A percentile compares a stretch with the other conserved stretches of the same genome.
These are phyloP conservation scores for Crithidia acanthocephali DNA, from an alignment of 208 protist species.

Conservation along the genomic window DNA sequence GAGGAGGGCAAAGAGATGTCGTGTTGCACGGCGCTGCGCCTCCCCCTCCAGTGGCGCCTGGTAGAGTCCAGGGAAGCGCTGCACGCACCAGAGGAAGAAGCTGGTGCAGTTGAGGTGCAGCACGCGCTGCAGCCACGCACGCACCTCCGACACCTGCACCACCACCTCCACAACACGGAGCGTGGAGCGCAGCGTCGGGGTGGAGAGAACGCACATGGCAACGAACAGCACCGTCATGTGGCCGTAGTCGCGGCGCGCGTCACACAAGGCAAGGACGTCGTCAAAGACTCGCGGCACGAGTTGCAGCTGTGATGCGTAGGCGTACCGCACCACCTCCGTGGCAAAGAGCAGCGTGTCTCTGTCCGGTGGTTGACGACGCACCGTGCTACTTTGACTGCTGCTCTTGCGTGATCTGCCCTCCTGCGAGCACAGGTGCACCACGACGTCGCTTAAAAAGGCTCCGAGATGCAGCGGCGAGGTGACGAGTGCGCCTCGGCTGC, in stretches of 20 bases:
- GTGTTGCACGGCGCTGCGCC: conserved; percentile 14
- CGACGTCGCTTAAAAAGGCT: conserved; percentile 82
- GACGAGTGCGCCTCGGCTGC: conserved; percentile 37
- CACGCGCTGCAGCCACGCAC: conserved; percentile 22
- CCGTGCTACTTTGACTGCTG: background rate
- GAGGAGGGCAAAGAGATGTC: conserved; percentile 12
- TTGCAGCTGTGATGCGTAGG: conserved; percentile 46
- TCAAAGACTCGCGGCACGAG: conserved; percentile 68
- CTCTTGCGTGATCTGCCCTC: conserved; percentile 4
- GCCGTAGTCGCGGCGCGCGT: conserved; percentile 46
- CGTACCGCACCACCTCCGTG: conserved; percentile 76
- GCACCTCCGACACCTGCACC: conserved; percentile 25
- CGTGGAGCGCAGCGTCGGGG: conserved; percentile 51
- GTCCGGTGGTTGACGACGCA: background rate
- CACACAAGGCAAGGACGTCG: conserved; percentile 58
- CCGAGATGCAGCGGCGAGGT: conserved; percentile 43
- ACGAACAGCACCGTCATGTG: conserved; percentile 63
- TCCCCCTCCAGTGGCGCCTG: conserved; percentile 6
- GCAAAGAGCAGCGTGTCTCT: conserved; percentile 49
- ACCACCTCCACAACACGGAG: conserved; percentile 61
- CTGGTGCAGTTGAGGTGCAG: conserved; percentile 29
- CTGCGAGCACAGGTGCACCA: conserved; percentile 50
- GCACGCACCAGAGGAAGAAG: conserved; percentile 62
- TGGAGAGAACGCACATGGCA: conserved; percentile 75
- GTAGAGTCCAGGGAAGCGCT: conserved; percentile 34